Evolutionary conservation across 2,329 filamentous ascomycete genomes (phyloP).

Genomic region (Paecilomyces dactylethromorphus): DNA sequence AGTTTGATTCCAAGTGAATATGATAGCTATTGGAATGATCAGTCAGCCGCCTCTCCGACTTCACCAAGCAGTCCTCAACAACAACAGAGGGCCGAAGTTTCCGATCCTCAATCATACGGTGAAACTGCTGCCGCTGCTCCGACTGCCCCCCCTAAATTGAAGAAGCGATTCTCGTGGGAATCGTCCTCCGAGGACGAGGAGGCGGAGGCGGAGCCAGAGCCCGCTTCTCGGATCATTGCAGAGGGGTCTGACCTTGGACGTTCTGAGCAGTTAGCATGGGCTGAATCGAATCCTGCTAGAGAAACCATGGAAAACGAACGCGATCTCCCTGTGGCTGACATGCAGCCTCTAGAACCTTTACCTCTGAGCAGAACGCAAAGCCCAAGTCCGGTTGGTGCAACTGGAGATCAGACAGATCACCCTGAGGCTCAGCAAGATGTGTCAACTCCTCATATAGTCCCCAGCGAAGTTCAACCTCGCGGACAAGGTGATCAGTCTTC

Average conservation of each 20-base stretch:
- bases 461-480: neutral
- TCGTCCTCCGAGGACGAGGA: constrained; percentile 4
- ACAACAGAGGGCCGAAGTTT: constrained; percentile 5
- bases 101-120: constrained; percentile 1
- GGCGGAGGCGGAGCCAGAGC: neutral
- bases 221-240: neutral
- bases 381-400: neutral
- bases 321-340: neutral
- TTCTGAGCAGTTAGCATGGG: neutral
- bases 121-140: constrained; percentile 5
- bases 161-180: constrained; percentile 41
- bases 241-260: neutral
- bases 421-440: neutral
- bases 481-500: neutral
- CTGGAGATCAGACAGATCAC: neutral
- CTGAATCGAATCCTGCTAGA: neutral
- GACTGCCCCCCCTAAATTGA: constrained; percentile 17
- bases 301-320: neutral
- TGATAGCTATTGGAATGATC: constrained; percentile 31
- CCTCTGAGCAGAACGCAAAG: neutral
- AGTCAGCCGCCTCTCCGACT: constrained; percentile 4
- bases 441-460: neutral
- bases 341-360: neutral
- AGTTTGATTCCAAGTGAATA: constrained; percentile 29
- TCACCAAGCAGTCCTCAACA: constrained; percentile 11